phyloP scores from a whole-genome alignment of 148 eudicot species.

The Cornus controversa region DNA sequence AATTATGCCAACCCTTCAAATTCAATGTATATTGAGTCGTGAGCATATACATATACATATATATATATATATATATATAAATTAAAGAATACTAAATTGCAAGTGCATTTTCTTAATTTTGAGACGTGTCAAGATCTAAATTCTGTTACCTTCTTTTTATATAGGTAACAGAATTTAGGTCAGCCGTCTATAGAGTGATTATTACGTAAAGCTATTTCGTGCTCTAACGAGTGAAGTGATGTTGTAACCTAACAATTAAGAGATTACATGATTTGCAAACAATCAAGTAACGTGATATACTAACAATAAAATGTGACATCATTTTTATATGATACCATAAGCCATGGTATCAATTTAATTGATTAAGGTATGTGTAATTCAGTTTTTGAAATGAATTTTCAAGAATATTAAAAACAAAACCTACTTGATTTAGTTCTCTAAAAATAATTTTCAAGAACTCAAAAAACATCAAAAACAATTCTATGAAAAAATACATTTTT shows the following conservation, averaged over 20 bases:
- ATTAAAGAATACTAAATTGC: background rate
- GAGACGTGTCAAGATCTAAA: background rate
- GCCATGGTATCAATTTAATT: too few relatives aligned
- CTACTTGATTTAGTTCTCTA: too few relatives aligned
- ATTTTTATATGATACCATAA: too few relatives aligned
- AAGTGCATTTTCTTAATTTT: background rate
- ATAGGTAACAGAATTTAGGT: background rate
- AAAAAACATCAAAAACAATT: too few relatives aligned
- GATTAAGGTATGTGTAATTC: too few relatives aligned
- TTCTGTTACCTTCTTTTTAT: background rate
- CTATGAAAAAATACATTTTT: too few relatives aligned
- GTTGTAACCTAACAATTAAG: background rate
- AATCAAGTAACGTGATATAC: too few relatives aligned
- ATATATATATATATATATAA: background rate
- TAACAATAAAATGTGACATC: too few relatives aligned
- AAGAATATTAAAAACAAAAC: too few relatives aligned
- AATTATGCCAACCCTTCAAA: background rate
- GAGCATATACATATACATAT: background rate
- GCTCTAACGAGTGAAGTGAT: background rate
- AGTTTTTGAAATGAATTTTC: too few relatives aligned
- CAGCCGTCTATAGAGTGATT: background rate
- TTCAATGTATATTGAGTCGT: background rate
- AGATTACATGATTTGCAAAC: too few relatives aligned
- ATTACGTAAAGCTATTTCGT: background rate
- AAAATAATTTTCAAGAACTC: too few relatives aligned